These are phyloP conservation scores for Phytophthora kernoviae DNA, from an alignment of 352 stramenopile species.

Conservation along the genomic window DNA sequence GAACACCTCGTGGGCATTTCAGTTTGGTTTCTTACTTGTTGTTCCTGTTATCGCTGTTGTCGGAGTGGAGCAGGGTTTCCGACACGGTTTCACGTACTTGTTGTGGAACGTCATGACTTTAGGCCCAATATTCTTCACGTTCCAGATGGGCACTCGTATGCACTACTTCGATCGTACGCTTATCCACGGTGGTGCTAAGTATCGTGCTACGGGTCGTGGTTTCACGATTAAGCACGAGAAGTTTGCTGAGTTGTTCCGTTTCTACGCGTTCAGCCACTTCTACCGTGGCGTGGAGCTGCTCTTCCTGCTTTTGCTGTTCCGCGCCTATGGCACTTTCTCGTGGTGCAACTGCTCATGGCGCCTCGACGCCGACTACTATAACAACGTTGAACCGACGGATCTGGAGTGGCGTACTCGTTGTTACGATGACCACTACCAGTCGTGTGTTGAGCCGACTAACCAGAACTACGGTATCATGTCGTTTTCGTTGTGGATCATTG, in stretches of 20 bases:
- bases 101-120: conserved; percentile 96
- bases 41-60: conserved; percentile 97
- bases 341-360: conserved; percentile 90
- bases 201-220: conserved; percentile 96
- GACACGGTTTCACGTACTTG: conserved; percentile 91
- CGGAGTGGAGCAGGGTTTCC: conserved; percentile 96
- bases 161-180: conserved; percentile 99
- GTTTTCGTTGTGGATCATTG: conserved; percentile 96
- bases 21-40: conserved; percentile 96
- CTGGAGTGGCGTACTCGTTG: conserved; percentile 80
- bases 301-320: conserved; percentile 81
- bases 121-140: conserved; percentile 99
- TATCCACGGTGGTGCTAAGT: conserved; percentile 97
- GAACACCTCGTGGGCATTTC: conserved; percentile 96
- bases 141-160: conserved; percentile 99
- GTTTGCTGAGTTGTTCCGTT: conserved; percentile 97
- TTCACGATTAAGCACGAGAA: conserved; percentile 99
- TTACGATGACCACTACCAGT: conserved; percentile 84
- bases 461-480: conserved; percentile 98
- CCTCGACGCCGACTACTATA: conserved; percentile 73
- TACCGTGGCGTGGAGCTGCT: conserved; percentile 97
- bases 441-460: conserved; percentile 94
- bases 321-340: conserved; percentile 94
- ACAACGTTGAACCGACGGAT: conserved; percentile 72
- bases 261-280: conserved; percentile 98